These are phyloP conservation scores for Manihot esculenta DNA, from an alignment of 441 rosid species.

Conservation along the genomic window DNA sequence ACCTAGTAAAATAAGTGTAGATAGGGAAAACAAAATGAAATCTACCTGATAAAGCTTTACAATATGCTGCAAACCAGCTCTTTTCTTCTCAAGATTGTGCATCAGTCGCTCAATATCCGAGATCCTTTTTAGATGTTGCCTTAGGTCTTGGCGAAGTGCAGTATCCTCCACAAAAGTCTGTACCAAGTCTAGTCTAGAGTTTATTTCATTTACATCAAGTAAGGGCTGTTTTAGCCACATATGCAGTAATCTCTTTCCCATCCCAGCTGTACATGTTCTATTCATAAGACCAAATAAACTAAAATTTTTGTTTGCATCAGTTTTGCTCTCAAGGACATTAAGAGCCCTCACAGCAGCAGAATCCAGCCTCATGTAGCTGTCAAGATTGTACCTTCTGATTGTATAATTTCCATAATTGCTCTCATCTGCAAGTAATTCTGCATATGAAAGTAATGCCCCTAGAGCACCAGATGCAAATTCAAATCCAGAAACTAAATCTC, in stretches of 20 bases:
- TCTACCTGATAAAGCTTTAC: conserved; percentile 93
- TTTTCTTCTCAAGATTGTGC: conserved; percentile 65
- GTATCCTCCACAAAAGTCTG: conserved; percentile 94
- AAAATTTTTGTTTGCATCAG: conserved; percentile 93
- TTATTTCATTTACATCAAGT: conserved; percentile 70
- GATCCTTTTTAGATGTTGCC: conserved; percentile 93
- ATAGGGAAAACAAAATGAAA: conserved; percentile 1
- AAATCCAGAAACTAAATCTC: conserved; percentile 81
- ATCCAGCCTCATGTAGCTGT: conserved; percentile 85
- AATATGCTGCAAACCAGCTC: conserved; percentile 81
- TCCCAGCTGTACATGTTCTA: conserved; percentile 97
- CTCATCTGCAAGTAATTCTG: conserved; percentile 84
- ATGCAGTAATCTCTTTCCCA: conserved; percentile 94
- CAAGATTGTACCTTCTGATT: conserved; percentile 59
- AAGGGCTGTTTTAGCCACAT: conserved; percentile 98
- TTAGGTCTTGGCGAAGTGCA: conserved; percentile 82
- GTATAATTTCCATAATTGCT: conserved; percentile 78
- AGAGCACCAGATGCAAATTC: conserved; percentile 84
- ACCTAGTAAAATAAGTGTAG: background rate
- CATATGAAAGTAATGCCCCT: conserved; percentile 77
- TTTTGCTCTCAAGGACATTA: conserved; percentile 95
- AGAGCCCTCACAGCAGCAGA: conserved; percentile 94
- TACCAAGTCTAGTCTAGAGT: conserved; percentile 77
- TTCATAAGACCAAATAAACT: conserved; percentile 98
- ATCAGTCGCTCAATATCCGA: conserved; percentile 78